Conservation (phyloP, 2,329 filamentous ascomycete genomes). For the Shiraia bambusicola region DNA sequence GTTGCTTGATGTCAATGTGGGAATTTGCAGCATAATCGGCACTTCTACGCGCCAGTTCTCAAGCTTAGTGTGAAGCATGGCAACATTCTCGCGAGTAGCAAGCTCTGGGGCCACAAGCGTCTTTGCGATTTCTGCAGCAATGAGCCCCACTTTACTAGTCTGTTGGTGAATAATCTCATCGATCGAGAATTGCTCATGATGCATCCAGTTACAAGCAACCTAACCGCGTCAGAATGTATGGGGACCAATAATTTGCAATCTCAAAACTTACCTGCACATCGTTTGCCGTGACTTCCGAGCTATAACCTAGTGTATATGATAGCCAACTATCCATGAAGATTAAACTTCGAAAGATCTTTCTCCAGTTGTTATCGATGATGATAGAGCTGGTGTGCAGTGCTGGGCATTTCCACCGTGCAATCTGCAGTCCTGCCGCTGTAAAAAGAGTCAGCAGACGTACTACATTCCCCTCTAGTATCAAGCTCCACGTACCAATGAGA, state of each 20-base stretch:
- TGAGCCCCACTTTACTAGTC: conserved; percentile 39
- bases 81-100: conserved; percentile 32
- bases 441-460: background rate
- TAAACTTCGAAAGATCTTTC: conserved; percentile 36
- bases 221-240: conserved; percentile 18
- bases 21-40: conserved; percentile 35
- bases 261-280: conserved; percentile 31
- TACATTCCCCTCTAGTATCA: background rate
- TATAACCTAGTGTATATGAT: conserved; percentile 42
- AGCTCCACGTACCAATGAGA: conserved; percentile 33
- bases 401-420: conserved; percentile 38
- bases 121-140: conserved; percentile 41
- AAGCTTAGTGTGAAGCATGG: conserved; percentile 33
- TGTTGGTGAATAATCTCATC: conserved; percentile 40
- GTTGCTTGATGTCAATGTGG: conserved; percentile 28
- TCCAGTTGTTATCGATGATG: conserved; percentile 22
- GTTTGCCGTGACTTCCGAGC: conserved; percentile 30
- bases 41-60: conserved; percentile 38
- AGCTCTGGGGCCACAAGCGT: conserved; percentile 33
- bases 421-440: conserved; percentile 40
- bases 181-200: conserved; percentile 17
- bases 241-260: background rate
- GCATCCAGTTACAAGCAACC: conserved; percentile 22
- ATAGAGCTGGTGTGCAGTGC: conserved; percentile 3
- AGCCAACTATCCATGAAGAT: conserved; percentile 46